phyloP scores from a whole-genome alignment of 2,329 filamentous ascomycete genomes.

The Diaporthe citri region DNA sequence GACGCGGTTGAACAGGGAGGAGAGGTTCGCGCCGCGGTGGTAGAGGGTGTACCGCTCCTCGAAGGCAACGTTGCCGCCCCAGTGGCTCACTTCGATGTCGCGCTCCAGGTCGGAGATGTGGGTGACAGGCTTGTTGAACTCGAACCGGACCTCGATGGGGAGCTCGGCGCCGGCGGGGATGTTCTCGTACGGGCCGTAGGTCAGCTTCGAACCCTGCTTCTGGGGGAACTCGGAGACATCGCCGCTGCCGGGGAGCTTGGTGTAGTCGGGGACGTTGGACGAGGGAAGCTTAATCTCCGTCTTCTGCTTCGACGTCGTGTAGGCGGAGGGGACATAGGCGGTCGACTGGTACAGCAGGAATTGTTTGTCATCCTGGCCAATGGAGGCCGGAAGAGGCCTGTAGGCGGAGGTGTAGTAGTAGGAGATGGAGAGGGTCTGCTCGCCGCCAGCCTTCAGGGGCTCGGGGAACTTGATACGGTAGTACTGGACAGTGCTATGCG shows the following conservation, averaged over 20 bases:
- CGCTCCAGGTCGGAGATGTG: slow-evolving; percentile 85
- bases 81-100: slow-evolving; percentile 95
- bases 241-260: slow-evolving; percentile 75
- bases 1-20: slow-evolving; percentile 79
- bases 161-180: slow-evolving; percentile 81
- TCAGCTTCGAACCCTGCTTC: slow-evolving; percentile 87
- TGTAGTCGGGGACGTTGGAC: slow-evolving; percentile 86
- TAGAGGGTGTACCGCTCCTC: slow-evolving; percentile 93
- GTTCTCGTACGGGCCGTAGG: slow-evolving; percentile 90
- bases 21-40: slow-evolving; percentile 86
- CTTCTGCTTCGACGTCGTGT: slow-evolving; percentile 92
- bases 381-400: slow-evolving; percentile 81
- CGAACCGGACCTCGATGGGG: slow-evolving; percentile 85
- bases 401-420: slow-evolving; percentile 87
- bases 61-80: slow-evolving; percentile 95
- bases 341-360: slow-evolving; percentile 89
- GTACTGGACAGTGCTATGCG: slow-evolving; percentile 77
- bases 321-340: slow-evolving; percentile 85
- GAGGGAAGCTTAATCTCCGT: slow-evolving; percentile 93
- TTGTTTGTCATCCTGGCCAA: slow-evolving; percentile 88
- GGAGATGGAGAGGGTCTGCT: slow-evolving; percentile 89
- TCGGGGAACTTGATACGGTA: slow-evolving; percentile 84
- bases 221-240: slow-evolving; percentile 75
- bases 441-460: slow-evolving; percentile 79
- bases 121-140: slow-evolving; percentile 92